These are phyloP conservation scores for Cladophialophora immunda DNA, from an alignment of 2,329 filamentous ascomycete species.

Conservation along the genomic window DNA sequence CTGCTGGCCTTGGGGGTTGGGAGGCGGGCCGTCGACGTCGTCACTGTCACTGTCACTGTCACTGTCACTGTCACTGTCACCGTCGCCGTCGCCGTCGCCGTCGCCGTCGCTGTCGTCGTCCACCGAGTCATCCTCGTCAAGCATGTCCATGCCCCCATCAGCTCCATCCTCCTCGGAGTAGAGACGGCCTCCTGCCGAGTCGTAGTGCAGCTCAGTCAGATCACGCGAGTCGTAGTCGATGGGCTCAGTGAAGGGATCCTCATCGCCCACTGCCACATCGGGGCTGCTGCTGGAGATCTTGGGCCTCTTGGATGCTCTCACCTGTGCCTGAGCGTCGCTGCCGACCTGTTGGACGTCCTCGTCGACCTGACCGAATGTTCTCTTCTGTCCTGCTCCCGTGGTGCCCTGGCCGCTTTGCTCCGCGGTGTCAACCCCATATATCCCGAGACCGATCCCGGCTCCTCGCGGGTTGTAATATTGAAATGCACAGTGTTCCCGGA, in stretches of 20 bases:
- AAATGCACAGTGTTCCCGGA: neutral
- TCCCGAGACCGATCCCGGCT: neutral
- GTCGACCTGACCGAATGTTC: neutral
- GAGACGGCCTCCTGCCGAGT: neutral
- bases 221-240: neutral
- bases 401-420: neutral
- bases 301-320: neutral
- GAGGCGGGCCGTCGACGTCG: neutral
- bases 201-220: neutral
- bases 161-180: neutral
- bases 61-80: neutral
- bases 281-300: neutral
- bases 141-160: too few species aligned
- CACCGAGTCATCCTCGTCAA: neutral
- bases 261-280: neutral
- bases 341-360: neutral
- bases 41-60: neutral
- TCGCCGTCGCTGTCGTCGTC: neutral
- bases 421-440: neutral
- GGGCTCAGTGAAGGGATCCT: neutral
- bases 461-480: neutral
- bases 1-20: neutral
- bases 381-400: neutral
- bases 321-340: neutral
- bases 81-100: neutral